A percentile compares a stretch with the other conserved stretches of the same genome.
Evolutionary conservation across 208 protist genomes (phyloP).

Genomic region (Trypanosomatidae sp.): DNA sequence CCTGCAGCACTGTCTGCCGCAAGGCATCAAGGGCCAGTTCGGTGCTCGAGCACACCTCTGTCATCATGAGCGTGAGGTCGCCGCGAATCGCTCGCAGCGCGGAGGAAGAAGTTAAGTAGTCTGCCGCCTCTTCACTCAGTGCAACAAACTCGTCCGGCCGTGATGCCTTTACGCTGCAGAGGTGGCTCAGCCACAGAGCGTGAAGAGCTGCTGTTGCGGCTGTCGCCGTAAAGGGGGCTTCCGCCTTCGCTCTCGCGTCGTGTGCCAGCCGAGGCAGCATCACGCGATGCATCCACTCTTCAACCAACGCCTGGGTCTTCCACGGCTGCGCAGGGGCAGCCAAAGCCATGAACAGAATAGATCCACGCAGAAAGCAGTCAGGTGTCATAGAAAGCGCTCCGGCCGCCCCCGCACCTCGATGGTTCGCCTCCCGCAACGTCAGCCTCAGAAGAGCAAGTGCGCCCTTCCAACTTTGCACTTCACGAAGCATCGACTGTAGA

Average conservation of each 20-base stretch:
- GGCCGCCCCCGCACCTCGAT: neutral
- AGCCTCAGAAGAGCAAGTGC: conserved; percentile 16
- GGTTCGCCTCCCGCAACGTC: neutral
- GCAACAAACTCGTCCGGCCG: conserved; percentile 50
- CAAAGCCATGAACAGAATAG: conserved; percentile 41
- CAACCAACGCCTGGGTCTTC: conserved; percentile 43
- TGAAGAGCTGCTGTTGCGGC: conserved; percentile 29
- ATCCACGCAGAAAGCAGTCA: conserved; percentile 13
- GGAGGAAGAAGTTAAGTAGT: neutral
- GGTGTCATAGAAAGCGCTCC: neutral
- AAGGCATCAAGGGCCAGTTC: conserved; percentile 23
- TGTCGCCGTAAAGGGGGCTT: neutral
- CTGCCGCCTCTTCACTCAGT: conserved; percentile 20
- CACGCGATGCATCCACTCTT: conserved; percentile 31
- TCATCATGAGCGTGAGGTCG: conserved; percentile 9
- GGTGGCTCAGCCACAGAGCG: conserved; percentile 52
- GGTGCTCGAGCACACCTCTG: conserved; percentile 5
- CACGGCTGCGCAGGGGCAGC: conserved; percentile 42
- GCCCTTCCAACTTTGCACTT: conserved; percentile 25
- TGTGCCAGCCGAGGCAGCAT: conserved; percentile 22
- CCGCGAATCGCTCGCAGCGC: neutral
- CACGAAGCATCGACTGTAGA: conserved; percentile 26
- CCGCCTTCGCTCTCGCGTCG: neutral
- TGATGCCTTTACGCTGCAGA: conserved; percentile 45
- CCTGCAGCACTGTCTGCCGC: conserved; percentile 23